A percentile compares a stretch with the other conserved stretches of the same genome.
Conservation (phyloP, 1,139 yeast species). For the Protomyces arabidopsidicola region DNA sequence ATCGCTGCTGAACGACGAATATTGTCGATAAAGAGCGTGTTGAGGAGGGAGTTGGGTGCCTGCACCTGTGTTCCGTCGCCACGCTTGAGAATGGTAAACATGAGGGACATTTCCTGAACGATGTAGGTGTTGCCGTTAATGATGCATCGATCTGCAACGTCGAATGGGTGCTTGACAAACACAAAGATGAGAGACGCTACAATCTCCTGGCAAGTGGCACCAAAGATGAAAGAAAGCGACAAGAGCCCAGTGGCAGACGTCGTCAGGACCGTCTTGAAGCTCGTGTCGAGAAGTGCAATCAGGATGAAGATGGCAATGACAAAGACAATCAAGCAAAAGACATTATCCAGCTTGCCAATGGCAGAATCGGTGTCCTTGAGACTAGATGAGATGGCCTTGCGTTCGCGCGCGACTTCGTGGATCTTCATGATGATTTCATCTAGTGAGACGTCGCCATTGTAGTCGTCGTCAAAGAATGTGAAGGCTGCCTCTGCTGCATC, state of each 20-base stretch:
- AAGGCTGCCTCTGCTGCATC: constrained; percentile 41
- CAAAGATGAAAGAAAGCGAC: constrained; percentile 44
- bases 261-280: constrained; percentile 43
- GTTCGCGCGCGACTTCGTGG: constrained; percentile 40
- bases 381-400: constrained; percentile 41
- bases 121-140: constrained; percentile 36
- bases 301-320: constrained; percentile 42
- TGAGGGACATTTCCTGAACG: constrained; percentile 41
- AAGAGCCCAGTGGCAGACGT: constrained; percentile 44
- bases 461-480: constrained; percentile 41
- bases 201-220: constrained; percentile 43
- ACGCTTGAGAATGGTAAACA: constrained; percentile 42
- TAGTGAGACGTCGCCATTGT: constrained; percentile 42
- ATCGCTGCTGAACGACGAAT: constrained; percentile 42
- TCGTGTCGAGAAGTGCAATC: constrained; percentile 45
- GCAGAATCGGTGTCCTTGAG: constrained; percentile 45
- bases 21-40: constrained; percentile 44
- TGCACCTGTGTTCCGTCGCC: constrained; percentile 40
- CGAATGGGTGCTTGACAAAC: constrained; percentile 46
- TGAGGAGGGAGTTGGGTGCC: constrained; percentile 42
- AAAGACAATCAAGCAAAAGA: constrained; percentile 40
- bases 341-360: constrained; percentile 42
- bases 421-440: constrained; percentile 42
- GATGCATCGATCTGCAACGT: constrained; percentile 44
- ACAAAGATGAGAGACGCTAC: constrained; percentile 44